Evolutionary conservation across 1,284 basidiomycete genomes (phyloP).

Genomic region (Chalciporus piperatoides): DNA sequence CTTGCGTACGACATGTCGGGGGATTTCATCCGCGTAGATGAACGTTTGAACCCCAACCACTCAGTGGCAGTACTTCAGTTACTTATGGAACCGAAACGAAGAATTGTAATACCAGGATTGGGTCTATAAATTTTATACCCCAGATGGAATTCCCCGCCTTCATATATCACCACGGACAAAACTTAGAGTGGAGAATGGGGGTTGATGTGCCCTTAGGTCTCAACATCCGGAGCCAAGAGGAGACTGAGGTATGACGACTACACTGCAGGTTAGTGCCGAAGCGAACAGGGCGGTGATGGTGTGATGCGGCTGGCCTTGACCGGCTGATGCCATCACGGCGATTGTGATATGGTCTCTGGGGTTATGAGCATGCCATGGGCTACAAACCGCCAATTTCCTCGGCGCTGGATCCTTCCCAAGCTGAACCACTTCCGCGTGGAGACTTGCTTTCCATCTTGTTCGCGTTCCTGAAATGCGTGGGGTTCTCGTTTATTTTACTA

Average conservation of each 20-base stretch:
- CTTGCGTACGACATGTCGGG: neutral
- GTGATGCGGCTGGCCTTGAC: constrained; percentile 1
- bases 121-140: constrained; percentile 4
- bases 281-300: neutral
- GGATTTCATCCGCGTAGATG: neutral
- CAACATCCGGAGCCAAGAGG: too few species aligned
- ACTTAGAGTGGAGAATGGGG: neutral
- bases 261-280: neutral
- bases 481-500: neutral
- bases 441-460: neutral
- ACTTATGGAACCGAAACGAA: neutral
- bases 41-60: neutral
- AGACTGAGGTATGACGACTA: neutral
- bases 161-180: constrained; percentile 2
- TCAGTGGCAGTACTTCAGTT: neutral
- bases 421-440: neutral
- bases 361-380: constrained; percentile 8
- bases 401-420: constrained; percentile 21
- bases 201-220: too few species aligned
- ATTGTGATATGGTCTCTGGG: constrained; percentile 13
- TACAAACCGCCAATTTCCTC: constrained; percentile 12
- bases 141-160: neutral
- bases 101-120: too few species aligned
- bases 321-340: constrained; percentile 5
- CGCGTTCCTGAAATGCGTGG: constrained; percentile 2